A percentile compares a stretch with the other conserved stretches of the same genome.
phyloP scores from a whole-genome alignment of 371 early-diverging fungal genomes.

The Apophysomyces elegans region DNA sequence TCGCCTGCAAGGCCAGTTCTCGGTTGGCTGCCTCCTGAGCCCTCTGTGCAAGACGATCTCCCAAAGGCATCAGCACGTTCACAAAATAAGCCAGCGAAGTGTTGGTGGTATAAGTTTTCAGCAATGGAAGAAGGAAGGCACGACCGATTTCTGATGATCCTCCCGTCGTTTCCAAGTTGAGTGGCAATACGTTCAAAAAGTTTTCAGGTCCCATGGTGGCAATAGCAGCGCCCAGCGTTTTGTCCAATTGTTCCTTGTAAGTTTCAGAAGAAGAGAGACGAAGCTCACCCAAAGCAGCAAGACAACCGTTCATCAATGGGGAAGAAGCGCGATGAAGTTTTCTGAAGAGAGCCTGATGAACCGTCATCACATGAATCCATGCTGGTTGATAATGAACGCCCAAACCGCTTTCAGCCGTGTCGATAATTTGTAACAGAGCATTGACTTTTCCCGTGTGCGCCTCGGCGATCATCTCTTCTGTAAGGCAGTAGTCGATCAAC shows the following conservation, averaged over 20 bases:
- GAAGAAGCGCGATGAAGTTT: constrained; percentile 70
- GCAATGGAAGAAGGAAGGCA: constrained; percentile 82
- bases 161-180: constrained; percentile 78
- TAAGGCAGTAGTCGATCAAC: constrained; percentile 72
- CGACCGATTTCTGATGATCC: constrained; percentile 63
- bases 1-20: constrained; percentile 80
- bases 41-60: constrained; percentile 73
- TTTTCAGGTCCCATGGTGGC: constrained; percentile 80
- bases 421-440: constrained; percentile 55
- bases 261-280: constrained; percentile 84
- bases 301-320: constrained; percentile 64
- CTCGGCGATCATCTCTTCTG: constrained; percentile 67
- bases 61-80: constrained; percentile 74
- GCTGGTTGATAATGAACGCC: constrained; percentile 80
- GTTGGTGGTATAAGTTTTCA: constrained; percentile 78
- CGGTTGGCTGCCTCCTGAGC: constrained; percentile 63
- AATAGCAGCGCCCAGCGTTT: constrained; percentile 80
- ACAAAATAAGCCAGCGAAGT: constrained; percentile 82
- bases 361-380: constrained; percentile 81
- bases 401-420: constrained; percentile 61
- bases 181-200: constrained; percentile 81
- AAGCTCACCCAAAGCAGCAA: constrained; percentile 75
- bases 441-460: constrained; percentile 44
- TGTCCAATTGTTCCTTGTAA: constrained; percentile 85
- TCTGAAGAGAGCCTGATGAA: constrained; percentile 78